Conservation (phyloP, 2,329 filamentous ascomycete species). For the Diaporthe sp. region DNA sequence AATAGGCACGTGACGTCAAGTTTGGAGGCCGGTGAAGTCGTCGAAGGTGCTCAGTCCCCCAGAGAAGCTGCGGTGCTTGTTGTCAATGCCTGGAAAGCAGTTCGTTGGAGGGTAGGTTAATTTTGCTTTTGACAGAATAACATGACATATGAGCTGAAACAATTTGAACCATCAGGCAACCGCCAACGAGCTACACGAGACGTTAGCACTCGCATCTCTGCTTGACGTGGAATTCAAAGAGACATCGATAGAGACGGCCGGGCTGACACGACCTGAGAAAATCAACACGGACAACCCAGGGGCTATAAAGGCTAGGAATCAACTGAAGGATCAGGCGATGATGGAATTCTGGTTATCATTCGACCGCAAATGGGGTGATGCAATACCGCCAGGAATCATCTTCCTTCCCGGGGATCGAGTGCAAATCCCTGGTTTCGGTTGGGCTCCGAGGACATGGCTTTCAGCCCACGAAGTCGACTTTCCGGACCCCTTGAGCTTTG, state of each 20-base stretch:
- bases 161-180: not conserved
- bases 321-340: not conserved
- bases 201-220: not conserved
- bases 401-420: not conserved
- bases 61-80: not conserved
- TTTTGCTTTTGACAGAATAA: not conserved
- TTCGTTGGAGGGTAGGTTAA: not conserved
- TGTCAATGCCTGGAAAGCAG: not conserved
- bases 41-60: not conserved
- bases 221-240: not conserved
- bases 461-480: not conserved
- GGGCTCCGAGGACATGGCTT: not conserved
- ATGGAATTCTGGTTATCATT: not conserved
- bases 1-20: not conserved
- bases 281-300: not conserved
- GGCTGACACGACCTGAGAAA: not conserved
- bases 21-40: not conserved
- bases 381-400: conserved; percentile 2
- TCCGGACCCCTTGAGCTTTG: not conserved
- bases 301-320: not conserved
- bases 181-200: conserved; percentile 1
- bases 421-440: not conserved
- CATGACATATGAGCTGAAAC: not conserved
- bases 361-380: not conserved
- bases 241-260: not conserved